phyloP scores from a whole-genome alignment of 805 yeast species.

The Debaryomyces prosopidis region DNA sequence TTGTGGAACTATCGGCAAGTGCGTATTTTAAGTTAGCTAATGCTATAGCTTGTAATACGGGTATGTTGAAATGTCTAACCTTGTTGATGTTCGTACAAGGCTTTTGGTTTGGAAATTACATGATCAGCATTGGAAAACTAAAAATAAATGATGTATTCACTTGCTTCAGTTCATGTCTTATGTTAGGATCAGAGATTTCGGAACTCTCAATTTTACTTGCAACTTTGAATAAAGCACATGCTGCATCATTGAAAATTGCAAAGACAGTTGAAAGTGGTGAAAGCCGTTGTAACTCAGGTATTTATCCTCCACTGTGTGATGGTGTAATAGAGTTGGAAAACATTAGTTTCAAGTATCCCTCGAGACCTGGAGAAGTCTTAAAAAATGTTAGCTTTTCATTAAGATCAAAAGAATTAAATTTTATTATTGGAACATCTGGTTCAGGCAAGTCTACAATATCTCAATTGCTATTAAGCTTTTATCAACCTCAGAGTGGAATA shows the following conservation, averaged over 20 bases:
- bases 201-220: slow-evolving; percentile 58
- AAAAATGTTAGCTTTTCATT: slow-evolving; percentile 40
- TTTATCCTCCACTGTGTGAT: slow-evolving; percentile 14
- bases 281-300: background rate
- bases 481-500: slow-evolving; percentile 51
- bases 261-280: slow-evolving; percentile 29
- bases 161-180: slow-evolving; percentile 78
- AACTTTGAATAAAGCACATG: slow-evolving; percentile 67
- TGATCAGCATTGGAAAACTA: slow-evolving; percentile 54
- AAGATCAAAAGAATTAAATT: slow-evolving; percentile 49
- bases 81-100: slow-evolving; percentile 85
- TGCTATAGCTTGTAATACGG: slow-evolving; percentile 55
- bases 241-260: slow-evolving; percentile 57
- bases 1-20: slow-evolving; percentile 35
- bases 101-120: slow-evolving; percentile 83
- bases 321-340: slow-evolving; percentile 58
- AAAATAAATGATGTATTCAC: slow-evolving; percentile 70
- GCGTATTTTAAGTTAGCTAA: slow-evolving; percentile 46
- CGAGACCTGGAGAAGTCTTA: slow-evolving; percentile 52
- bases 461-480: slow-evolving; percentile 60
- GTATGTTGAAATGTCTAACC: slow-evolving; percentile 55
- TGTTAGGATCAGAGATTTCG: slow-evolving; percentile 63
- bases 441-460: slow-evolving; percentile 89
- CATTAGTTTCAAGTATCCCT: slow-evolving; percentile 65
- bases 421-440: slow-evolving; percentile 85